Evolutionary conservation across 805 yeast genomes (phyloP).

Genomic region (Candida caryicola): DNA sequence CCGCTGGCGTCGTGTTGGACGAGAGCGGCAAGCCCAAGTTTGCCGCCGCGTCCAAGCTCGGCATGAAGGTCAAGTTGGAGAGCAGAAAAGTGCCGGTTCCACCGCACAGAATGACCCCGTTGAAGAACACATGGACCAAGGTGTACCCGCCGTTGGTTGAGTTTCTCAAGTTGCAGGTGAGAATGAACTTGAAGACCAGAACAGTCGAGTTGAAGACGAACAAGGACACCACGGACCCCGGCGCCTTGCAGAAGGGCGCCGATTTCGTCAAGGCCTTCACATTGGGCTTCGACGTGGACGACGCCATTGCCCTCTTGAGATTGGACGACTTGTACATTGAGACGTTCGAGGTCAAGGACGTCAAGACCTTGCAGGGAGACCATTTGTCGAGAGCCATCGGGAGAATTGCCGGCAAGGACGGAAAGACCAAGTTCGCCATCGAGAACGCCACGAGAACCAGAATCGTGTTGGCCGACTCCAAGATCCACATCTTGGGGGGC

Average conservation of each 20-base stretch:
- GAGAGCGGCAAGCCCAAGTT: slow-evolving; percentile 88
- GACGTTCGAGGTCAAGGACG: slow-evolving; percentile 95
- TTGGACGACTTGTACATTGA: slow-evolving; percentile 95
- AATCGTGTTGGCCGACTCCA: slow-evolving; percentile 94
- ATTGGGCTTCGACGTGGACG: slow-evolving; percentile 94
- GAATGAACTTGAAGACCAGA: slow-evolving; percentile 88
- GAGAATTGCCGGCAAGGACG: slow-evolving; percentile 99
- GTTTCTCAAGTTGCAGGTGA: slow-evolving; percentile 88
- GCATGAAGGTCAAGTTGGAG: slow-evolving; percentile 72
- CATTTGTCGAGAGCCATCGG: slow-evolving; percentile 98
- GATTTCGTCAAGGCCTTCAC: slow-evolving; percentile 95
- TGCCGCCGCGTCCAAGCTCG: slow-evolving; percentile 62
- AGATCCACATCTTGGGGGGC: slow-evolving; percentile 95
- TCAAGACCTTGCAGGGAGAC: slow-evolving; percentile 91
- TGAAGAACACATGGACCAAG: slow-evolving; percentile 87
- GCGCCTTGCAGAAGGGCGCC: slow-evolving; percentile 96
- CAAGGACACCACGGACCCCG: slow-evolving; percentile 79
- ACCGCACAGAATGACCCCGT: slow-evolving; percentile 95
- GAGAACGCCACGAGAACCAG: slow-evolving; percentile 98
- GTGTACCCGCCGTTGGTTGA: slow-evolving; percentile 95
- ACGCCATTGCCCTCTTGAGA: slow-evolving; percentile 90
- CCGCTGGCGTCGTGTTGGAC: slow-evolving; percentile 58
- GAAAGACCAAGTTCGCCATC: slow-evolving; percentile 96
- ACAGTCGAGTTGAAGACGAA: slow-evolving; percentile 86
- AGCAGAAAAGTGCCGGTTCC: slow-evolving; percentile 90